Evolutionary conservation across 176 grass and related monocot species (phyloP).

Genomic region (Saccharum spontaneum): DNA sequence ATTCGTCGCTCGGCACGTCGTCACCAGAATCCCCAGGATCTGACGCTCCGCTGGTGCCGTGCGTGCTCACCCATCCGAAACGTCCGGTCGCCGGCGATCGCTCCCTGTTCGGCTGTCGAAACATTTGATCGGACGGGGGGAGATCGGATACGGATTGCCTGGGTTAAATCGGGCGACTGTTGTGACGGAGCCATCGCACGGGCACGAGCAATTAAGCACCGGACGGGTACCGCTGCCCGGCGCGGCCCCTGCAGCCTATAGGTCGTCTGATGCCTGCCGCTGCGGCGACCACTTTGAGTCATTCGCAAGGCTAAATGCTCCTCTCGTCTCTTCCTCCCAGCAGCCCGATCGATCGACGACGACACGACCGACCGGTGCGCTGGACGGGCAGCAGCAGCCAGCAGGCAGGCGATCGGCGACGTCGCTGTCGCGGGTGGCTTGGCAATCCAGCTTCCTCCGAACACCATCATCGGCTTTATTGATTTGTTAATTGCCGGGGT

Average conservation of each 20-base stretch:
- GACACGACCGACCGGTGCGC: neutral
- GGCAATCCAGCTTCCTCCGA: slow-evolving; percentile 42
- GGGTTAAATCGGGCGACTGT: slow-evolving; percentile 19
- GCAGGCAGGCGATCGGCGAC: neutral
- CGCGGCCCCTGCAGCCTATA: neutral
- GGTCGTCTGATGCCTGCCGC: neutral
- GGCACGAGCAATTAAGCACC: slow-evolving; percentile 35
- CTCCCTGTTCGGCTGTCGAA: neutral
- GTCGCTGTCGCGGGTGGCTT: slow-evolving; percentile 58
- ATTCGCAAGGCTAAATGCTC: slow-evolving; percentile 8
- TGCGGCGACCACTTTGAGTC: slow-evolving; percentile 32
- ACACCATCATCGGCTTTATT: slow-evolving; percentile 28
- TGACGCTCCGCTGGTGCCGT: neutral
- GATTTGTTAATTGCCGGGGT: slow-evolving; percentile 28
- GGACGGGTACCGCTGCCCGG: slow-evolving; percentile 17
- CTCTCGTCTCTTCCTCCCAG: neutral
- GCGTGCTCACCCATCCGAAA: neutral
- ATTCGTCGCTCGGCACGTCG: neutral
- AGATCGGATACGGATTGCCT: neutral
- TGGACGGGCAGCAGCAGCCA: neutral
- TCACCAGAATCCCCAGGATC: neutral
- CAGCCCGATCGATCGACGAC: neutral
- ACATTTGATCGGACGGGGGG: neutral
- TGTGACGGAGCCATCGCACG: slow-evolving; percentile 50
- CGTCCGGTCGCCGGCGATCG: neutral